These are phyloP conservation scores for Haberlea rhodopensis DNA, from an alignment of 257 asterid species.

Conservation along the genomic window DNA sequence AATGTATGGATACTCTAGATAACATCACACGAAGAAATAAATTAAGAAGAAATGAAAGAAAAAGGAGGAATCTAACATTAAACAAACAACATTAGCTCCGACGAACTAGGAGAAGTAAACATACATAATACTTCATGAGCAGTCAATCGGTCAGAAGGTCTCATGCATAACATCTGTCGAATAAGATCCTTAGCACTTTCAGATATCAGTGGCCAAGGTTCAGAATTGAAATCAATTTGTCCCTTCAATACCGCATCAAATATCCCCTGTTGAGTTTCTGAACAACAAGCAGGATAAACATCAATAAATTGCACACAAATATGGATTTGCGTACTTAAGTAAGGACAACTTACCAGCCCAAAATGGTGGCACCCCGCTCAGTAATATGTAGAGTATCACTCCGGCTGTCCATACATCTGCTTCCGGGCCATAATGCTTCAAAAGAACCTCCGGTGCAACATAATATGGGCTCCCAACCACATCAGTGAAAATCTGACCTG, in stretches of 20 bases:
- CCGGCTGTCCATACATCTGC: conserved; percentile 99
- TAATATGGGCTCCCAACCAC: conserved; percentile 98
- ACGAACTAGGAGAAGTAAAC: conserved; percentile 26
- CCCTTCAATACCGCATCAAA: conserved; percentile 87
- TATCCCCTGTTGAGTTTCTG: conserved; percentile 90
- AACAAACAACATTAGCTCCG: conserved; percentile 14
- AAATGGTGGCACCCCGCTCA: conserved; percentile 95
- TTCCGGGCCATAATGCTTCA: conserved; percentile 88
- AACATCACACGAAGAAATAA: not conserved
- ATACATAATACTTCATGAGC: conserved; percentile 89
- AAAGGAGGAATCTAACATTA: conserved; percentile 8
- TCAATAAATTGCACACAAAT: conserved; percentile 17
- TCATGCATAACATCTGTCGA: conserved; percentile 78
- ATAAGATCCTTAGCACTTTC: conserved; percentile 86
- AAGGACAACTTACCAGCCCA: conserved; percentile 74
- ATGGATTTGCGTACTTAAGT: not conserved
- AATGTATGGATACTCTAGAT: not conserved
- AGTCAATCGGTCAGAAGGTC: conserved; percentile 67
- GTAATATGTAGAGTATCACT: conserved; percentile 78
- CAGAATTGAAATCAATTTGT: conserved; percentile 72
- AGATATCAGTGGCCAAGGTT: conserved; percentile 82
- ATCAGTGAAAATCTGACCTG: conserved; percentile 89
- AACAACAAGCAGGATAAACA: conserved; percentile 30
- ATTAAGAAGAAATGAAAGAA: conserved; percentile 1
- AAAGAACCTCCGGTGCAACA: conserved; percentile 93